These are phyloP conservation scores for Fistulifera pelliculosa DNA, from an alignment of 108 stramenopile species.

Conservation along the genomic window DNA sequence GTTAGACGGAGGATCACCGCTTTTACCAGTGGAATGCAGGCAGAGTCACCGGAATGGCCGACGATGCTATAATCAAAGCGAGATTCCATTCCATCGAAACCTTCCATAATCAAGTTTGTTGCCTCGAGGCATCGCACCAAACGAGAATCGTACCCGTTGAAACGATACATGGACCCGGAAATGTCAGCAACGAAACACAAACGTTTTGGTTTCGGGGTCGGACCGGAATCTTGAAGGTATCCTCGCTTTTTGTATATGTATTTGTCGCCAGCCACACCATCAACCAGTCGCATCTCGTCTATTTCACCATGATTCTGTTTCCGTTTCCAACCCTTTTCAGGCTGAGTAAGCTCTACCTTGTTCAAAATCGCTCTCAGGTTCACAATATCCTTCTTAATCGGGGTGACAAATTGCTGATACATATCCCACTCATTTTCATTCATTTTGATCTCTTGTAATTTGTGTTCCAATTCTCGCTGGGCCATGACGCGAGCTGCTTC, in stretches of 20 bases:
- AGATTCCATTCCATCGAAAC: conserved; percentile 39
- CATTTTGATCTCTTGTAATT: conserved; percentile 76
- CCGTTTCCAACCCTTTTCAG: conserved; percentile 74
- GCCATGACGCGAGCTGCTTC: conserved; percentile 58
- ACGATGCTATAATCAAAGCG: conserved; percentile 58
- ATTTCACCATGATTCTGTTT: conserved; percentile 76
- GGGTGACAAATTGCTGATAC: conserved; percentile 47
- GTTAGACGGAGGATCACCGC: conserved; percentile 31
- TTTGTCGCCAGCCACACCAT: conserved; percentile 72
- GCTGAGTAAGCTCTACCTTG: conserved; percentile 31
- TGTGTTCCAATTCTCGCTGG: conserved; percentile 49
- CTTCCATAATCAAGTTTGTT: conserved; percentile 81
- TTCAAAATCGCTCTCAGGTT: conserved; percentile 44
- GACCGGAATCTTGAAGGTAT: conserved; percentile 22
- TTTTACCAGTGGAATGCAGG: conserved; percentile 50
- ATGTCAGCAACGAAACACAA: conserved; percentile 73
- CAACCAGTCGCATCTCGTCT: conserved; percentile 80
- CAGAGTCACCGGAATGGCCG: conserved; percentile 67
- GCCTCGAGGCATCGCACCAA: conserved; percentile 73
- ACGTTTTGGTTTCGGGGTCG: conserved; percentile 19
- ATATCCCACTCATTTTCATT: conserved; percentile 55
- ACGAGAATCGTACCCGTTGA: conserved; percentile 80
- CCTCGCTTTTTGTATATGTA: conserved; percentile 82
- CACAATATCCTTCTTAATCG: conserved; percentile 47
- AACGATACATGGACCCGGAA: conserved; percentile 84